These are phyloP conservation scores for Russula sp. DNA, from an alignment of 768 basidiomycete species.

Conservation along the genomic window DNA sequence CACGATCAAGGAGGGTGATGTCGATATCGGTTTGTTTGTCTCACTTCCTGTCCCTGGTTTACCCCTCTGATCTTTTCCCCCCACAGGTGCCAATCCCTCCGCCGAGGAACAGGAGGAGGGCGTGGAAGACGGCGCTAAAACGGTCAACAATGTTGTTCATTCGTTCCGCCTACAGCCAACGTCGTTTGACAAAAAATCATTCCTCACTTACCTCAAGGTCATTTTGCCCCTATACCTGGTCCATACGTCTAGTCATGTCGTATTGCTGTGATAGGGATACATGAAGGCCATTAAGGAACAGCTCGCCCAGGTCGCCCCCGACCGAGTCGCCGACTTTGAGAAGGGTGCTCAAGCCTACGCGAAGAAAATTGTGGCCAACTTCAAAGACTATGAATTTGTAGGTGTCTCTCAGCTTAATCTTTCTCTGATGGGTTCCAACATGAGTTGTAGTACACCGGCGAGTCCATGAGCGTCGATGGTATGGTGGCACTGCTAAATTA, in stretches of 20 bases:
- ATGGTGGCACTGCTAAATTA: constrained; percentile 96
- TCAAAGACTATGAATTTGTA: constrained; percentile 94
- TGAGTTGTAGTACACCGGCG: constrained; percentile 55
- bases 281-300: constrained; percentile 86
- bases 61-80: not conserved
- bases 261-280: constrained; percentile 53
- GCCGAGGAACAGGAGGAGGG: constrained; percentile 79
- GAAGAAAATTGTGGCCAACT: constrained; percentile 85
- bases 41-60: constrained; percentile 6
- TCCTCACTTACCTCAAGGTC: constrained; percentile 77
- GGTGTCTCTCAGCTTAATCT: constrained; percentile 28
- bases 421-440: constrained; percentile 5
- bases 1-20: constrained; percentile 65
- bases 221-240: constrained; percentile 14
- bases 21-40: constrained; percentile 73
- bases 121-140: constrained; percentile 67
- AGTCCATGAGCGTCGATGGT: constrained; percentile 78
- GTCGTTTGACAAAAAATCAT: constrained; percentile 87
- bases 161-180: constrained; percentile 87
- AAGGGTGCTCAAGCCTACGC: constrained; percentile 68
- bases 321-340: constrained; percentile 71
- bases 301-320: constrained; percentile 52
- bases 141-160: constrained; percentile 86
- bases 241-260: not conserved
- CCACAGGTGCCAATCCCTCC: constrained; percentile 85